phyloP scores from a whole-genome alignment of 306 rosid species.

The Inga oerstediana region DNA sequence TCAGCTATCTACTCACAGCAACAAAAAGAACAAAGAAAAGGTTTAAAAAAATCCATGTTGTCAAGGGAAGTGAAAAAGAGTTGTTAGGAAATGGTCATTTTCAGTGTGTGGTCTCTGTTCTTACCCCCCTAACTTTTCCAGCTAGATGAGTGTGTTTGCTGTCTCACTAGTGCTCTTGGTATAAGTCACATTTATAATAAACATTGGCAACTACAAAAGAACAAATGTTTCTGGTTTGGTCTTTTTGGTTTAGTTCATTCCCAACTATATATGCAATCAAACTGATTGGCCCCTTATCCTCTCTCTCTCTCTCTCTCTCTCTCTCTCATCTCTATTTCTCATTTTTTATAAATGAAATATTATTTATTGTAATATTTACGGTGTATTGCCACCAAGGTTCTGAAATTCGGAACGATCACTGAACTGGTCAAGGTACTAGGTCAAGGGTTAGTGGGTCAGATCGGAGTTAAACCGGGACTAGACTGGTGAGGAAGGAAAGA shows the following conservation, averaged over 20 bases:
- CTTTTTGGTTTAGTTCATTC: constrained; percentile 5
- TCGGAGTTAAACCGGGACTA: too few species aligned
- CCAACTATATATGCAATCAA: constrained; percentile 8
- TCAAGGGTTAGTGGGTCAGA: too few species aligned
- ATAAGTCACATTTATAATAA: constrained; percentile 18
- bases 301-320: neutral
- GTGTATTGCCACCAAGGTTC: neutral
- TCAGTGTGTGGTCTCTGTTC: constrained; percentile 37
- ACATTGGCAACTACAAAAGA: constrained; percentile 24
- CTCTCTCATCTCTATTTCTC: neutral
- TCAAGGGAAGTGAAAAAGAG: constrained; percentile 36
- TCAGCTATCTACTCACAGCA: constrained; percentile 34
- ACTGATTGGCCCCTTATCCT: constrained; percentile 5
- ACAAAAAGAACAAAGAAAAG: constrained; percentile 26
- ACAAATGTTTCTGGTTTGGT: constrained; percentile 18
- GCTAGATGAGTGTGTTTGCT: constrained; percentile 4
- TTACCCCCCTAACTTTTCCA: constrained; percentile 11
- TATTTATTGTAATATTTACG: neutral
- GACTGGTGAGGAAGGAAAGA: too few species aligned
- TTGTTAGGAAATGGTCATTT: constrained; percentile 58
- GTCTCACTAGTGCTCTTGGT: constrained; percentile 37
- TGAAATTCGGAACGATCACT: too few species aligned
- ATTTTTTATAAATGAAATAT: neutral
- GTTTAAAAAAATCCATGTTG: constrained; percentile 27
- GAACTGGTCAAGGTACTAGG: too few species aligned